Base-by-base conservation (phyloP, 2,329 filamentous ascomycete species). In the Sporothrix brunneoviolacea region DNA sequence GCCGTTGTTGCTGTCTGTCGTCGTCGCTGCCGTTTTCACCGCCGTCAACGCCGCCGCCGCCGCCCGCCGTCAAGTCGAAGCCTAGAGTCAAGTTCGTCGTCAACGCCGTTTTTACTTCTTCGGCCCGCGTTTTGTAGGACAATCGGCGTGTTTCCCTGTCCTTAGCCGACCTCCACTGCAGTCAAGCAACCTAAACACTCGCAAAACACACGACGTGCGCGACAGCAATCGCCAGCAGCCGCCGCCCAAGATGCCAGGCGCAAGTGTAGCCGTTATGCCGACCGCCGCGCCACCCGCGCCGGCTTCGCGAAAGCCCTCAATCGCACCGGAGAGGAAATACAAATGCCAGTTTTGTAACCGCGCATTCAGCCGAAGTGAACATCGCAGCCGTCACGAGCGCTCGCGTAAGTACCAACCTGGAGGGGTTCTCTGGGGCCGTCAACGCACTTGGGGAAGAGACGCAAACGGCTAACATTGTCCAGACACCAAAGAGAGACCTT, bases 341-440 rank as follows among this genome's bases (percentile, higher is more conserved):
- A 96, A 97, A 70, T 98, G 93, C 75, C 90, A 95, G 76, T 97
- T 95, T 71, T 97, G 93, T 76, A 91, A 91, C 72, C 82, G 93
- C 70, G 93, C 93, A 57, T 98, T 98, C 70, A 96, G 91, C 74
- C 80, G 93, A 69, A 95, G 90, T 69, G 93, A 98, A 71, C 93
- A 98, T 70, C 83, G 93, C 62, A 96, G 90, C 72, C 81, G 93
- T 70, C 93, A 98, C 71, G 93, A 98, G 73, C 82, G 93, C 73
- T 95, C 90, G 68, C 93, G 93, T 97, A 93, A 77, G 91, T 91
- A 38, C 57, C 49, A 15, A 24, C 32, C 32, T 35, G 7, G 7
- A 35, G n/a, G n/a, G n/a, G n/a, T n/a, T n/a, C n/a, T n/a, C n/a
- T n/a, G n/a, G n/a, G n/a, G n/a, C n/a, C n/a, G n/a, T n/a, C 24